These are phyloP conservation scores for Perkinsus olseni DNA, from an alignment of 169 alveolate species.

Conservation along the genomic window DNA sequence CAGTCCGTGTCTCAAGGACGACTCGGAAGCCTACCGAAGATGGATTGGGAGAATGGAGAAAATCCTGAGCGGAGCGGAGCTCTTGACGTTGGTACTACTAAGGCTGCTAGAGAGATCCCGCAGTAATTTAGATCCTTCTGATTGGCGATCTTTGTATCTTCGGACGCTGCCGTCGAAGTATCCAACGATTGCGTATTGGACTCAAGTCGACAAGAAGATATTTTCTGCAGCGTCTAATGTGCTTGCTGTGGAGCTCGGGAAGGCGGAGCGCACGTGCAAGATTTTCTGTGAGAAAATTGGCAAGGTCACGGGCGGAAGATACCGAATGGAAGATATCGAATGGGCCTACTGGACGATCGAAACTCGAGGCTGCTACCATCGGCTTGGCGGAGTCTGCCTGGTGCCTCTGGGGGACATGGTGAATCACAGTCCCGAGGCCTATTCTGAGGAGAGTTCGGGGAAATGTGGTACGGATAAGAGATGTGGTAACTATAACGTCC, in stretches of 20 bases:
- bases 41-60: neutral
- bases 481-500: neutral
- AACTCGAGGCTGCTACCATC: neutral
- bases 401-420: neutral
- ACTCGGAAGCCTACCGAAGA: neutral
- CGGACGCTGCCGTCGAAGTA: neutral
- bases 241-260: neutral
- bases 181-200: neutral
- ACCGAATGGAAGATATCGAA: neutral
- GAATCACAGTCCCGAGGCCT: neutral
- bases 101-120: neutral
- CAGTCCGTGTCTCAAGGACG: neutral
- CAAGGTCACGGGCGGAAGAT: neutral
- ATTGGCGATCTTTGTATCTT: neutral
- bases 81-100: neutral
- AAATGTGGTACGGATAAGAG: neutral
- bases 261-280: neutral
- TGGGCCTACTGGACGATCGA: neutral
- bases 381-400: neutral
- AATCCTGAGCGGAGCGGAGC: neutral
- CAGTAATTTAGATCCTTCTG: neutral
- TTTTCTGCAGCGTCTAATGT: neutral
- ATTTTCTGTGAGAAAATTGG: neutral
- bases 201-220: neutral
- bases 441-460: neutral